Conservation (phyloP, 208 protist genomes). For the Novymonas esmeraldas region DNA sequence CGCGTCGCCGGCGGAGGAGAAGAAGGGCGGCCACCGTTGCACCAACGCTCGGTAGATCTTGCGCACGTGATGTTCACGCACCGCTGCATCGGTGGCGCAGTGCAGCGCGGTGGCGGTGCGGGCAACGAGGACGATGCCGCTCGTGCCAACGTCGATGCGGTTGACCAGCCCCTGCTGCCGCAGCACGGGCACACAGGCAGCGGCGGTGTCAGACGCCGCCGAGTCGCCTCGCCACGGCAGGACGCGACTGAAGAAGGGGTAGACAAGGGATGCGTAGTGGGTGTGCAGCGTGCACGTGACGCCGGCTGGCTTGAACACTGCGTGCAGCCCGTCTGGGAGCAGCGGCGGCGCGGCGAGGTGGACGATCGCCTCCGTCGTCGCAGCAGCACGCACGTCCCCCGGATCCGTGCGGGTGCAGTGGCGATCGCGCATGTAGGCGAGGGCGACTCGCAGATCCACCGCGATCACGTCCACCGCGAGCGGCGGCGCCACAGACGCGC, state of each 20-base stretch:
- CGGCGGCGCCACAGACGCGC: slow-evolving; percentile 26
- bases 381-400: too few relatives aligned
- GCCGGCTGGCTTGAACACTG: slow-evolving; percentile 68
- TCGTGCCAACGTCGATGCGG: slow-evolving; percentile 84
- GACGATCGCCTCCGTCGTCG: neutral
- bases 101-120: slow-evolving; percentile 33
- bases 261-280: slow-evolving; percentile 46
- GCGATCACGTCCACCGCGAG: slow-evolving; percentile 38
- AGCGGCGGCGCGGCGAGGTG: slow-evolving; percentile 13
- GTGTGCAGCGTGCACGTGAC: slow-evolving; percentile 70
- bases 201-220: neutral
- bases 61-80: slow-evolving; percentile 38
- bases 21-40: slow-evolving; percentile 38
- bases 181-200: slow-evolving; percentile 32
- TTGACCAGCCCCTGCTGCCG: slow-evolving; percentile 84
- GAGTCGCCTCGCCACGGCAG: slow-evolving; percentile 46
- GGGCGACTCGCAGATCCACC: slow-evolving; percentile 37
- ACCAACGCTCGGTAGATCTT: slow-evolving; percentile 75
- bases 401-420: too few relatives aligned
- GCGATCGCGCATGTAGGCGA: slow-evolving; percentile 5
- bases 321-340: slow-evolving; percentile 62
- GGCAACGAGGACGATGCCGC: slow-evolving; percentile 65
- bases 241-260: slow-evolving; percentile 28
- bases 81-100: slow-evolving; percentile 35
- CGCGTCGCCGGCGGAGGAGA: neutral